Evolutionary conservation across 129 eudicot genomes (phyloP).

Genomic region (Rutidosis leptorrhynchoides): DNA sequence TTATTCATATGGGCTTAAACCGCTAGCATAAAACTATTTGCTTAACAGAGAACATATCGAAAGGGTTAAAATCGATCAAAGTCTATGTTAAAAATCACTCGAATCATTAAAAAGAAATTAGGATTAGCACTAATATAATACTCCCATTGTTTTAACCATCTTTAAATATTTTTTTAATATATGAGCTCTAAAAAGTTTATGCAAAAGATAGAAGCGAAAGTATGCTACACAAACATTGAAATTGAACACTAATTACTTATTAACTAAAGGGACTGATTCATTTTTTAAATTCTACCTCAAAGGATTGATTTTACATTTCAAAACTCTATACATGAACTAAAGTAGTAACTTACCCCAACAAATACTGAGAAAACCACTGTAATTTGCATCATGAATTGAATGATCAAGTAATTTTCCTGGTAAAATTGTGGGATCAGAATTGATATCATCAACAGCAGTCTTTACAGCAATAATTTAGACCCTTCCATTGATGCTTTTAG

Average conservation of each 20-base stretch:
- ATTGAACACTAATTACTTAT: no score
- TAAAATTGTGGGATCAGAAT: constrained; percentile 68
- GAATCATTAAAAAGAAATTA: no score
- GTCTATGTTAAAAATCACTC: no score
- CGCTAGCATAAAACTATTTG: not conserved
- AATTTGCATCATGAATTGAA: constrained; percentile 64
- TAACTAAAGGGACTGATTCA: no score
- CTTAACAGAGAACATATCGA: no score
- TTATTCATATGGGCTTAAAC: not conserved
- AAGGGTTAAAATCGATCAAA: no score
- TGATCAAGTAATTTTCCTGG: constrained; percentile 48
- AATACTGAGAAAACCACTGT: constrained; percentile 72
- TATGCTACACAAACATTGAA: not conserved
- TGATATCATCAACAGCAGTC: constrained; percentile 79
- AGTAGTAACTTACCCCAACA: constrained; percentile 56
- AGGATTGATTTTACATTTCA: not conserved
- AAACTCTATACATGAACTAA: not conserved
- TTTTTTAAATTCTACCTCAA: no score
- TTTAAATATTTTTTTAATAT: no score
- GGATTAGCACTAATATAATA: not conserved
- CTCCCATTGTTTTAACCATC: not conserved
- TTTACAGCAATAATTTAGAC: constrained; percentile 71
- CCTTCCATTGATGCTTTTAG: constrained; percentile 48
- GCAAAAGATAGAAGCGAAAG: not conserved
- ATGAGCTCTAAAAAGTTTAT: not conserved